Conservation (phyloP, 2,329 filamentous ascomycete genomes). For the Lachnellula occidentalis region DNA sequence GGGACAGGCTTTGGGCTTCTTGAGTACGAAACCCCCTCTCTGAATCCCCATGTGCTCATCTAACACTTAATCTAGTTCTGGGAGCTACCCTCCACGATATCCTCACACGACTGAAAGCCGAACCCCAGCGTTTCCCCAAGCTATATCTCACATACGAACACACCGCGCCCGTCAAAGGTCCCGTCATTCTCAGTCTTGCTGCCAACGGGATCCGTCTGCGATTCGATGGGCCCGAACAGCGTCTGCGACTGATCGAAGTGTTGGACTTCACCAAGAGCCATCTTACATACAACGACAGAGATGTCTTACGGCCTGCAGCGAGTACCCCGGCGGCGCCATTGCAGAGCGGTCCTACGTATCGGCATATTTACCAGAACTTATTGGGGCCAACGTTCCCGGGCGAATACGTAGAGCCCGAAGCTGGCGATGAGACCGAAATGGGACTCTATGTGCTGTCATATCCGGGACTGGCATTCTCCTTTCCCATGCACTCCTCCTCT, state of each 20-base stretch:
- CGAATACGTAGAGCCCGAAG: slow-evolving; percentile 70
- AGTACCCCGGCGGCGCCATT: slow-evolving; percentile 25
- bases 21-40: slow-evolving; percentile 37
- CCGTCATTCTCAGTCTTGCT: slow-evolving; percentile 70
- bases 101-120: slow-evolving; percentile 79
- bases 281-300: slow-evolving; percentile 75
- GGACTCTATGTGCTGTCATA: slow-evolving; percentile 91
- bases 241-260: slow-evolving; percentile 84
- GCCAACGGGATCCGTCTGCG: slow-evolving; percentile 83
- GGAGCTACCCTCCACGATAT: slow-evolving; percentile 89
- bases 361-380: slow-evolving; percentile 87
- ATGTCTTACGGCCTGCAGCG: slow-evolving; percentile 63
- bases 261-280: slow-evolving; percentile 81
- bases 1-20: slow-evolving; percentile 49
- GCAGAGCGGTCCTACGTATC: slow-evolving; percentile 65
- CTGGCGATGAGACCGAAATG: slow-evolving; percentile 44
- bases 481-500: slow-evolving; percentile 66
- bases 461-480: slow-evolving; percentile 89
- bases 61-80: slow-evolving; percentile 53
- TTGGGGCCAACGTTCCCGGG: slow-evolving; percentile 91
- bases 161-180: slow-evolving; percentile 66
- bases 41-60: slow-evolving; percentile 2
- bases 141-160: slow-evolving; percentile 79
- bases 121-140: slow-evolving; percentile 74
- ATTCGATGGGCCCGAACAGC: slow-evolving; percentile 91